Evolutionary conservation across 2,329 filamentous ascomycete genomes (phyloP).

Genomic region (Xylariaceae sp.): DNA sequence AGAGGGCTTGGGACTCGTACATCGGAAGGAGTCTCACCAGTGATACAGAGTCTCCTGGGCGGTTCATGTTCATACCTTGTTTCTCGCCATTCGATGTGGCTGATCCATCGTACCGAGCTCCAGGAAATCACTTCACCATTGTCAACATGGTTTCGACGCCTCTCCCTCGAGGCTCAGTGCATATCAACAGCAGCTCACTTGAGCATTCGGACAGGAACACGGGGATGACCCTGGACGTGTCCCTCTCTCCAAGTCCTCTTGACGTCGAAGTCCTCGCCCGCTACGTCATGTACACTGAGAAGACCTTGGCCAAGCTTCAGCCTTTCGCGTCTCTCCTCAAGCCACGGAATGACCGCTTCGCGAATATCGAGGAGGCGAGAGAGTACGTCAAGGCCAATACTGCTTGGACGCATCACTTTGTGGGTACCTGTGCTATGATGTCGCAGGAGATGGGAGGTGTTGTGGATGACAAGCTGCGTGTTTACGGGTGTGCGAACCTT

Average conservation of each 20-base stretch:
- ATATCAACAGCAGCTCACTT: slow-evolving; percentile 7
- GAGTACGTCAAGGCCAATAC: slow-evolving; percentile 3
- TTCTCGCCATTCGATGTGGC: background rate
- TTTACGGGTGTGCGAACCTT: slow-evolving; percentile 12
- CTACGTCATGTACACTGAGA: slow-evolving; percentile 8
- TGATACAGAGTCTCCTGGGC: background rate
- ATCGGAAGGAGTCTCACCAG: background rate
- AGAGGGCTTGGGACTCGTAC: background rate
- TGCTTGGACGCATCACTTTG: slow-evolving; percentile 6
- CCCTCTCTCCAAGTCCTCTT: slow-evolving; percentile 5
- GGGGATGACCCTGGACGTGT: slow-evolving; percentile 1
- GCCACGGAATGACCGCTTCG: background rate
- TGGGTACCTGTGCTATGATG: slow-evolving; percentile 13
- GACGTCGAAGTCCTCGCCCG: slow-evolving; percentile 13
- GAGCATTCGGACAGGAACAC: background rate
- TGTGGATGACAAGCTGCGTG: slow-evolving; percentile 9
- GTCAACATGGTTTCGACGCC: slow-evolving; percentile 13
- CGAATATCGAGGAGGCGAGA: slow-evolving; percentile 1
- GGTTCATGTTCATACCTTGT: background rate
- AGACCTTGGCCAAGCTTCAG: background rate
- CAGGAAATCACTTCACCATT: slow-evolving; percentile 7
- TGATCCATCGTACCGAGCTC: slow-evolving; percentile 2
- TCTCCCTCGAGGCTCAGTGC: slow-evolving; percentile 19
- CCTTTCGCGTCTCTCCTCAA: slow-evolving; percentile 1
- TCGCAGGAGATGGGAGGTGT: slow-evolving; percentile 15